Base-by-base conservation (phyloP, 2,329 filamentous ascomycete genomes). In the Penicillium sp. region DNA sequence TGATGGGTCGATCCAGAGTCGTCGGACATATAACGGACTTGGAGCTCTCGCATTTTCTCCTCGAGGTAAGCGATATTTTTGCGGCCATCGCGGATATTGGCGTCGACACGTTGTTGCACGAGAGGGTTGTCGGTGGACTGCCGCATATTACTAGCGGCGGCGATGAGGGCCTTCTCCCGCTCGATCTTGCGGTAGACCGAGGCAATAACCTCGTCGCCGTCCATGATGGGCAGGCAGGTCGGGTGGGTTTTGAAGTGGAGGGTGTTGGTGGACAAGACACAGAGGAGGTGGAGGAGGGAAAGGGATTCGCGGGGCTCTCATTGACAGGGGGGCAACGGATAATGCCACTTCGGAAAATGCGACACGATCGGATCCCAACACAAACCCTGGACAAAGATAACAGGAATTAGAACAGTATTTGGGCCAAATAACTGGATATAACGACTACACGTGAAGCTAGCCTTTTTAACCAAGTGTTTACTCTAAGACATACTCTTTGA, bases 111-210 rank as follows among this genome's bases (percentile, higher is more conserved):
- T 61, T 90, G 90, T 65, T 89, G 86, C 56, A 97, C 91, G 52
- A 84, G 80, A 59, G 90, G 86, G 71, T 98, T 98, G 75, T 89
- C 88, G 60, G 91, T 96, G 70, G 93, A 90, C 73, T 90, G 86
- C 72, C 89, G 86, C 90, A 98, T 95, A 61, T 87, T 82, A 73
- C 88, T 93, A 59, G 91, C 91, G 63, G 89, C 91, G 70, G 87
- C 87, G 77, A 98, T 93, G 65, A 97, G 84, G 63, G 86, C 87
- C 78, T 90, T 91, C 74, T 98, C 93, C 69, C 91, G 85, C 77
- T 96, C 89, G 72, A 98, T 97, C 85, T 98, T 97, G 76, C 85
- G 86, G 74, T 86, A 83, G 74, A 98, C 89, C 70, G 89, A 86
- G 72, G 82, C 82, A 72, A 83, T 78, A 56, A 81, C 76, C 59